Evolutionary conservation across 2,329 filamentous ascomycete genomes (phyloP).

Genomic region (Calonectria multiphialidica): DNA sequence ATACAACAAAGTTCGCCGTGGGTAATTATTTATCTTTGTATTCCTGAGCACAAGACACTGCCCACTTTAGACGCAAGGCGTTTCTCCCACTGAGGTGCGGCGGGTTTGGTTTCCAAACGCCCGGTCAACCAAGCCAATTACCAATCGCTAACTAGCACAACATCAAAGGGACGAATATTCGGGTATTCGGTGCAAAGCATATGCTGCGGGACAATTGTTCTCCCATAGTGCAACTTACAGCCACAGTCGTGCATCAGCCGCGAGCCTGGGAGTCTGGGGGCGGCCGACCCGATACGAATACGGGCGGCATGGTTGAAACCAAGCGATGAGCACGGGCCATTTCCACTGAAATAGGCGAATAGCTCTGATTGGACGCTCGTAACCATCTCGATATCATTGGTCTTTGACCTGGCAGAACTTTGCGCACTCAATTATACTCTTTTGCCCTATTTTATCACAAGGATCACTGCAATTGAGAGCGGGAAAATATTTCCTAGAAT

Average conservation of each 20-base stretch:
- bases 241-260: not conserved
- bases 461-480: not conserved
- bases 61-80: not conserved
- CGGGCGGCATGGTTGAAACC: not conserved
- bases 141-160: not conserved
- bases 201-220: not conserved
- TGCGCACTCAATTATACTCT: too few species aligned
- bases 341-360: too few species aligned
- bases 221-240: not conserved
- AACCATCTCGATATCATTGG: not conserved
- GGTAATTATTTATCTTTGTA: not conserved
- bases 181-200: not conserved
- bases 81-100: not conserved
- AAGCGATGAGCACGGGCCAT: not conserved
- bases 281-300: conserved; percentile 2
- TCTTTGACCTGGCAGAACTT: not conserved
- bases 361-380: not conserved
- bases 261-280: not conserved
- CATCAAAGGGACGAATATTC: not conserved
- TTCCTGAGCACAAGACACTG: not conserved
- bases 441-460: not conserved
- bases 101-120: not conserved
- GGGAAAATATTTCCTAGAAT: not conserved
- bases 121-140: not conserved
- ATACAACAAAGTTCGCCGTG: not conserved